phyloP scores from a whole-genome alignment of 371 early-diverging fungal species.

The Syncephalastrum sp. region DNA sequence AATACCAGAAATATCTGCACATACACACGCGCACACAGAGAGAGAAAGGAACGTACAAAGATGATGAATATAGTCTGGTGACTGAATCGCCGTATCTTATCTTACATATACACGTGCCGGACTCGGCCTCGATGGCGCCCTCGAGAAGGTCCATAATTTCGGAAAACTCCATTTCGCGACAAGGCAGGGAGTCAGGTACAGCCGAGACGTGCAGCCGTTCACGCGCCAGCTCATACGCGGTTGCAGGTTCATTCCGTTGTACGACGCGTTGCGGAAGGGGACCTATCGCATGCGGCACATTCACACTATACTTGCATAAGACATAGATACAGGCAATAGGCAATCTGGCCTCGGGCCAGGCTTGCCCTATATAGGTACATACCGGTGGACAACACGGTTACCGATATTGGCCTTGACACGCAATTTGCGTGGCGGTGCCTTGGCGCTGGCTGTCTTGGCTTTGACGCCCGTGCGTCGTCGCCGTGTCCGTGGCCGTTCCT shows the following conservation, averaged over 20 bases:
- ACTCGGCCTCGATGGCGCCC: constrained; percentile 72
- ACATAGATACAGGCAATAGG: too few species aligned
- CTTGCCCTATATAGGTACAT: not conserved
- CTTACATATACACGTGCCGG: constrained; percentile 83
- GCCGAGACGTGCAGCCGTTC: constrained; percentile 84
- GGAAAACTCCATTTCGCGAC: constrained; percentile 88
- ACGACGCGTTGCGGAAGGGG: constrained; percentile 16
- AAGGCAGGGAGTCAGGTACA: constrained; percentile 87
- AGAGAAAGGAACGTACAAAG: not conserved
- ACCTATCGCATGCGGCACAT: constrained; percentile 7
- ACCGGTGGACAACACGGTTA: constrained; percentile 5
- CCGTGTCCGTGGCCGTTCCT: too few species aligned
- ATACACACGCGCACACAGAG: too few species aligned
- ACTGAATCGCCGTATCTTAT: not conserved
- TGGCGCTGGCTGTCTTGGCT: too few species aligned
- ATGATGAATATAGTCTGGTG: not conserved
- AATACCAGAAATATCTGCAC: constrained; percentile 88
- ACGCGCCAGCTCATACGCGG: constrained; percentile 67
- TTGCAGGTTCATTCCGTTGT: constrained; percentile 14
- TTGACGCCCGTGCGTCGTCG: too few species aligned
- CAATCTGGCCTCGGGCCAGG: too few species aligned
- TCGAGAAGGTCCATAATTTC: constrained; percentile 72
- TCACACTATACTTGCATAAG: constrained; percentile 5
- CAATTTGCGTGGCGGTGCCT: too few species aligned
- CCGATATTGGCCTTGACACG: too few species aligned